Percentiles rank a stretch among this genome's conserved stretches.
Conservation (phyloP, 2,329 filamentous ascomycete genomes). For the Tolypocladium tropicale region DNA sequence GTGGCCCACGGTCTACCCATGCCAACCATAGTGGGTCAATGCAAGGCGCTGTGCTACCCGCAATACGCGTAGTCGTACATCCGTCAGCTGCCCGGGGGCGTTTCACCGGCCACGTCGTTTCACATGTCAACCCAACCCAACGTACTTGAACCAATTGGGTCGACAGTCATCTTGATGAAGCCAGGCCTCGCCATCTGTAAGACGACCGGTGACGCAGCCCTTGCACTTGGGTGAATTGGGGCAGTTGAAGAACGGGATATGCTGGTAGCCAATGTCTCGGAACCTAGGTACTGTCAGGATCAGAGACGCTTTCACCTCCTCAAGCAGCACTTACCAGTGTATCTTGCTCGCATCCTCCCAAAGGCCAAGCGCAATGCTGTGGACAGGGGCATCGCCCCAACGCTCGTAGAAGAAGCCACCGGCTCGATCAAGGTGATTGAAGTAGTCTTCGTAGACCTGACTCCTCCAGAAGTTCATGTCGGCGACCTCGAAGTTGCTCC, state of each 20-base stretch:
- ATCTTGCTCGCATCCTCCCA: slow-evolving; percentile 88
- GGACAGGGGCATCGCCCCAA: slow-evolving; percentile 96
- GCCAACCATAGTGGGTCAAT: neutral
- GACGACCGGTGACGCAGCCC: slow-evolving; percentile 74
- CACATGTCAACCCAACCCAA: slow-evolving; percentile 59
- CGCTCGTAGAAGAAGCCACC: slow-evolving; percentile 98
- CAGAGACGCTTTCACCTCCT: neutral
- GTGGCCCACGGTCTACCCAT: neutral
- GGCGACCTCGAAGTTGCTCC: slow-evolving; percentile 96
- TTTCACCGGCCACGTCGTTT: slow-evolving; percentile 6
- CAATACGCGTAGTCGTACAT: neutral
- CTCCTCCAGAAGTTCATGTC: slow-evolving; percentile 91
- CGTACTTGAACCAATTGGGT: slow-evolving; percentile 95
- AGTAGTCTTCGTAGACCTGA: slow-evolving; percentile 87
- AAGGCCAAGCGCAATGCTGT: slow-evolving; percentile 83
- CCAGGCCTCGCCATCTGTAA: slow-evolving; percentile 81
- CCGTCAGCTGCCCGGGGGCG: neutral
- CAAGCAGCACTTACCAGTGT: slow-evolving; percentile 60
- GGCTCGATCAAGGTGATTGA: slow-evolving; percentile 89
- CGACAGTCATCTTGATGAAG: slow-evolving; percentile 87
- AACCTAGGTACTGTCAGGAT: slow-evolving; percentile 54
- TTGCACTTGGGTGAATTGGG: slow-evolving; percentile 92
- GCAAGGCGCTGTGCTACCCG: neutral
- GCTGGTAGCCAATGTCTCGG: slow-evolving; percentile 97
- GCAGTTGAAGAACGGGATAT: slow-evolving; percentile 98